Evolutionary conservation across 768 basidiomycete species (phyloP).

Genomic region (Suillus plorans): DNA sequence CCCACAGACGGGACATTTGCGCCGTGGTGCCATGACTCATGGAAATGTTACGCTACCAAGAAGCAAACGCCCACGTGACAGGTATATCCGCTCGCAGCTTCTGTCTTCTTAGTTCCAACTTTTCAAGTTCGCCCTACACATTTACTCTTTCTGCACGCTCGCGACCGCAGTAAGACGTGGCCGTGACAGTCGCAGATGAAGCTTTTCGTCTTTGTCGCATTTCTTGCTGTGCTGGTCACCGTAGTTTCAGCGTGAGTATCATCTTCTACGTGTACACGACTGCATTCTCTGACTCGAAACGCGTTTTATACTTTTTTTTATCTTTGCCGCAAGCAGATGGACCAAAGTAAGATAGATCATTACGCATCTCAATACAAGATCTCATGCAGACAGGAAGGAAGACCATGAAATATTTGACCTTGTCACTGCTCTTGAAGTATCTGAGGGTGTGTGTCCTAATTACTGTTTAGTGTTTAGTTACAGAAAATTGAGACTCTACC

Average conservation of each 20-base stretch:
- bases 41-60: not conserved
- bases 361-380: not conserved
- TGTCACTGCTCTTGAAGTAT: constrained; percentile 72
- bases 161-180: not conserved
- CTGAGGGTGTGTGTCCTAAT: constrained; percentile 61
- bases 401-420: constrained; percentile 98
- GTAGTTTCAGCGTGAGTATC: constrained; percentile 58
- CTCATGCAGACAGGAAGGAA: constrained; percentile 48
- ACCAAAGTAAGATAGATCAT: constrained; percentile 50
- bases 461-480: not conserved
- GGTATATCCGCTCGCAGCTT: too few relatives aligned
- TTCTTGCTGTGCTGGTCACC: constrained; percentile 54
- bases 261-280: not conserved
- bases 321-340: constrained; percentile 48
- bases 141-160: not conserved
- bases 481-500: not conserved
- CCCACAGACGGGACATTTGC: constrained; percentile 74
- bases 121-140: not conserved
- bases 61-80: not conserved
- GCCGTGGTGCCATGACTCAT: constrained; percentile 54
- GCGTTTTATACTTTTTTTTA: not conserved
- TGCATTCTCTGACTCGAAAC: not conserved
- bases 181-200: constrained; percentile 42
- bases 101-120: not conserved
- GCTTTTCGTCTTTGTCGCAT: constrained; percentile 42